Conservation (phyloP, 2,329 filamentous ascomycete species). For the Dactylellina haptotyla region DNA sequence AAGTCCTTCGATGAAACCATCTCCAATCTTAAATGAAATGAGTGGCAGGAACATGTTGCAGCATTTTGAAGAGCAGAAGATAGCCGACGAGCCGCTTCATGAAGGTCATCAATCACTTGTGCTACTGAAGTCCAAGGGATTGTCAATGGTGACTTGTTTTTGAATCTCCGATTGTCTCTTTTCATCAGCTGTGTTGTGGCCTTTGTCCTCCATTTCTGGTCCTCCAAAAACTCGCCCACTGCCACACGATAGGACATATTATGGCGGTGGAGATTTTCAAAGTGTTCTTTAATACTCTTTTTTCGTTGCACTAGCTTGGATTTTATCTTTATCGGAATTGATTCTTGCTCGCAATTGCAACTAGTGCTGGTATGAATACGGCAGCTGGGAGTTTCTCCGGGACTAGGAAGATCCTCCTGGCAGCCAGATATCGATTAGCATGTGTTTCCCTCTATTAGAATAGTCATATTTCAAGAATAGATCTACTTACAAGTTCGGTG, state of each 20-base stretch:
- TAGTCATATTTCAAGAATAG: too few relatives aligned
- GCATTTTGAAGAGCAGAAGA: slow-evolving; percentile 9
- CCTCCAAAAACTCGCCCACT: slow-evolving; percentile 9
- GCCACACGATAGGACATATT: slow-evolving; percentile 1
- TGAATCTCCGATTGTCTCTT: neutral
- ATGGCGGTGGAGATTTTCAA: slow-evolving; percentile 1
- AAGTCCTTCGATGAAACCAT: slow-evolving; percentile 15
- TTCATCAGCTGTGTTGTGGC: slow-evolving; percentile 5
- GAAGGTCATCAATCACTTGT: slow-evolving; percentile 22
- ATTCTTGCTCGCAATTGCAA: neutral
- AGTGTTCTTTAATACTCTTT: slow-evolving; percentile 1
- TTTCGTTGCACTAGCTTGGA: slow-evolving; percentile 4
- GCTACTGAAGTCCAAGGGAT: neutral
- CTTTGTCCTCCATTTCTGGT: slow-evolving; percentile 1
- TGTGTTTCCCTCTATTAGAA: neutral
- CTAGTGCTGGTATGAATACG: neutral
- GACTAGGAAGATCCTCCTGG: neutral
- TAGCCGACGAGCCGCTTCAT: slow-evolving; percentile 7
- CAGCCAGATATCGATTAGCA: neutral
- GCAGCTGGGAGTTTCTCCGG: neutral
- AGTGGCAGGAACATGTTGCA: slow-evolving; percentile 16
- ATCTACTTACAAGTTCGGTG: slow-evolving; percentile 3
- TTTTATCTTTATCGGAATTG: neutral
- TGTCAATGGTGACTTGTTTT: neutral
- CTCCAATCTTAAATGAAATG: slow-evolving; percentile 17